Evolutionary conservation across 75 land plant species (phyloP).

Genomic region (Cunninghamia lanceolata): DNA sequence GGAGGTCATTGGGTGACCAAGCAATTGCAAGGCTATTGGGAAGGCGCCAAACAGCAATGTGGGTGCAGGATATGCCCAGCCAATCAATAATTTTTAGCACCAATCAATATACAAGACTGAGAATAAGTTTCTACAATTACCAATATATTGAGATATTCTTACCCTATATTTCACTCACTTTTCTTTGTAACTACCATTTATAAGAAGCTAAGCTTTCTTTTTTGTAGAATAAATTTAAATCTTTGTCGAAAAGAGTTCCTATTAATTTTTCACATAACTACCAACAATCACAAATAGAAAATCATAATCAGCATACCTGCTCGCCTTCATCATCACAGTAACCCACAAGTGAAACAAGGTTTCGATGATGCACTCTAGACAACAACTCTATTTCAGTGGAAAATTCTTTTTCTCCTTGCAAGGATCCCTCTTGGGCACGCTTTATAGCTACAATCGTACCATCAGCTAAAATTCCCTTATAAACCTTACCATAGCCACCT

Average conservation of each 20-base stretch:
- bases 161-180: background rate
- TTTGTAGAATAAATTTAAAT: background rate
- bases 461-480: no score
- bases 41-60: no score
- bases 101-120: background rate
- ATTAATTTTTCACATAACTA: background rate
- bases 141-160: background rate
- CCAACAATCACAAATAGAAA: background rate
- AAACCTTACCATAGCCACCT: slow-evolving; percentile 49
- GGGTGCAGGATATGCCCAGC: no score
- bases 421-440: slow-evolving; percentile 51
- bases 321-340: slow-evolving; percentile 70
- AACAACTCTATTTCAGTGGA: slow-evolving; percentile 56
- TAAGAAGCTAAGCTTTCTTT: background rate
- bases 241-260: background rate
- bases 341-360: slow-evolving; percentile 63
- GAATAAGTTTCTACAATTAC: background rate
- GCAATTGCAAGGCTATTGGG: no score
- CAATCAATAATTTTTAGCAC: no score
- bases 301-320: slow-evolving; percentile 30
- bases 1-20: no score
- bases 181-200: background rate
- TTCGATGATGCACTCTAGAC: slow-evolving; percentile 62
- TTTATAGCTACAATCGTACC: slow-evolving; percentile 1
- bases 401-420: slow-evolving; percentile 62